Conservation (phyloP, 805 yeast genomes). For the Limtongozyma cylindracea region DNA sequence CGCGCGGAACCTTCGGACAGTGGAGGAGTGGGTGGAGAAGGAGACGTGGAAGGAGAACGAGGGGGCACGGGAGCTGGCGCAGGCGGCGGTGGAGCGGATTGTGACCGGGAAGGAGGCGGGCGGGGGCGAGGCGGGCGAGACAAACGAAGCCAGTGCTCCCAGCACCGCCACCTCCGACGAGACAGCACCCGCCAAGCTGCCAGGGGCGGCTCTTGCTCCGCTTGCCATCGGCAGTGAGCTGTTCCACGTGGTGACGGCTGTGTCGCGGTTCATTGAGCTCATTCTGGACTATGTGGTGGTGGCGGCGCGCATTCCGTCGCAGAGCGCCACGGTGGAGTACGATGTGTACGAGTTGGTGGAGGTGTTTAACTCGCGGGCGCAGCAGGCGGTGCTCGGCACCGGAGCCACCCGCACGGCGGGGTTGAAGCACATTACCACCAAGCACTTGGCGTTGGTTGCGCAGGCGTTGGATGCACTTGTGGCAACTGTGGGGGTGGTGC, state of each 20-base stretch:
- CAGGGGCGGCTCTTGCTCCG: no score
- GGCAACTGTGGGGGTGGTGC: slow-evolving; percentile 1
- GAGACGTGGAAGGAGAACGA: no score
- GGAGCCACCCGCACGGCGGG: slow-evolving; percentile 60
- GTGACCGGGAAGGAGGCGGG: no score
- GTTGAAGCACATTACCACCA: slow-evolving; percentile 45
- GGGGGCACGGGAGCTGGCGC: no score
- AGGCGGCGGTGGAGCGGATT: no score
- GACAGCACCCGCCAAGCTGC: no score
- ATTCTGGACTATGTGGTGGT: slow-evolving; percentile 30
- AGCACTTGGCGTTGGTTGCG: slow-evolving; percentile 24
- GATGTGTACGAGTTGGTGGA: slow-evolving; percentile 17
- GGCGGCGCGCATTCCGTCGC: slow-evolving; percentile 26
- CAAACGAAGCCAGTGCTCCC: no score
- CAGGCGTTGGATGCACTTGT: slow-evolving; percentile 12
- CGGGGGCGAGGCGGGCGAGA: no score
- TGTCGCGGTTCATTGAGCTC: slow-evolving; percentile 4
- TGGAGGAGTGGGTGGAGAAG: no score
- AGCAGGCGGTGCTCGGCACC: slow-evolving; percentile 42
- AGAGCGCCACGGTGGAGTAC: slow-evolving; percentile 12
- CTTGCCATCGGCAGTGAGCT: slow-evolving; percentile 3
- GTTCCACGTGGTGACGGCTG: slow-evolving; percentile 9
- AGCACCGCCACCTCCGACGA: no score
- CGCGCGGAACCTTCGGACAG: no score
- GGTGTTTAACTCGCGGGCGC: slow-evolving; percentile 23